Percentiles rank a stretch among this genome's conserved stretches.
Conservation (phyloP, 192 early-diverging fungal genomes). For the Dimargaris cristalligena region DNA sequence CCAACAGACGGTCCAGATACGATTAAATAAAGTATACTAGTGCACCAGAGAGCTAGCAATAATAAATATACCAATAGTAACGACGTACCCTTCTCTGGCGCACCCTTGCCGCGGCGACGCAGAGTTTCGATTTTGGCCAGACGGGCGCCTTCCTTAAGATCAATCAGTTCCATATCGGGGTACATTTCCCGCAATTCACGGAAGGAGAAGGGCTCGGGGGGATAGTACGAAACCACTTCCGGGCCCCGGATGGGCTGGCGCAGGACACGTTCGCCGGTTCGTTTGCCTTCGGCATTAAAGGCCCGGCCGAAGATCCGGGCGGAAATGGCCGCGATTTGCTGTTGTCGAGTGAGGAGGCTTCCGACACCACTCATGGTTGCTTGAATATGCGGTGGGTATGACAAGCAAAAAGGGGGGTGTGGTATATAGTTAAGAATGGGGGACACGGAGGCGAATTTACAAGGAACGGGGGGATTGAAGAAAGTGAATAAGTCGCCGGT, state of each 20-base stretch:
- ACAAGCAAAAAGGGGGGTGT: too few species aligned
- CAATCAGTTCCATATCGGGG: not conserved
- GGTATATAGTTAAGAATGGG: too few species aligned
- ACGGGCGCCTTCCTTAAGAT: not conserved
- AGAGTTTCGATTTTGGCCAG: not conserved
- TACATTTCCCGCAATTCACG: not conserved
- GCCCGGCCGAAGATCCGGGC: not conserved
- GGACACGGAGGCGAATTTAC: too few species aligned
- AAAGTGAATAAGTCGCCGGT: too few species aligned
- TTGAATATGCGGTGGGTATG: too few species aligned
- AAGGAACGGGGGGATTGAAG: too few species aligned
- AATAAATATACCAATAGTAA: too few species aligned
- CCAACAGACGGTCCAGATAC: too few species aligned
- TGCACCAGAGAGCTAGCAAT: too few species aligned
- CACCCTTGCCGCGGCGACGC: not conserved
- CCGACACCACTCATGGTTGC: too few species aligned
- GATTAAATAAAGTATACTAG: too few species aligned
- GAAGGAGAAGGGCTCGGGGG: not conserved
- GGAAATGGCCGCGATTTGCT: not conserved
- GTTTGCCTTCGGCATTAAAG: conserved; percentile 5
- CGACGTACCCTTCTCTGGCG: not conserved
- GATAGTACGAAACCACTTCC: not conserved
- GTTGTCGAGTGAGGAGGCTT: not conserved
- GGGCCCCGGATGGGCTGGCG: not conserved
- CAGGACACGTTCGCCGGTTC: not conserved